Conservation (phyloP, 2,329 filamentous ascomycete species). For the Epichloe coenophiala region DNA sequence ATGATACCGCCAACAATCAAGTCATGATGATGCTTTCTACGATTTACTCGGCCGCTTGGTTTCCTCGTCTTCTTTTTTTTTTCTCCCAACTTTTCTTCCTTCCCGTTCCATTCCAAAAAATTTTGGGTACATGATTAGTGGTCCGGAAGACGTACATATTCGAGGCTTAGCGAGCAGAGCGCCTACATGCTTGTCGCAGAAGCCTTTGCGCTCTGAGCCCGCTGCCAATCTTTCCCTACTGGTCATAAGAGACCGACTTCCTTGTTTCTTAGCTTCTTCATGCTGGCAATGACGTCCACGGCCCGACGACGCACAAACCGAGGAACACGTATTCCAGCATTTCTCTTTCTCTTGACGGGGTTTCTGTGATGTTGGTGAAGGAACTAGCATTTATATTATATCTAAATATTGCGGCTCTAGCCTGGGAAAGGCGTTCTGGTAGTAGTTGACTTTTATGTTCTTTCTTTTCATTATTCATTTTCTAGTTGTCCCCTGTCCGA, state of each 20-base stretch:
- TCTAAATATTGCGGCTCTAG: constrained; percentile 8
- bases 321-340: background rate
- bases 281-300: background rate
- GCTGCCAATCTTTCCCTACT: background rate
- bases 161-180: constrained; percentile 12
- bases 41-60: background rate
- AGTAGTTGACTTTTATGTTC: background rate
- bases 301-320: background rate
- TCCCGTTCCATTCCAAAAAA: constrained; percentile 1
- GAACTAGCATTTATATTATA: background rate
- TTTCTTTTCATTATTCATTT: background rate
- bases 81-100: background rate
- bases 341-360: background rate
- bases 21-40: background rate
- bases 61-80: constrained; percentile 1
- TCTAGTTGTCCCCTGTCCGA: background rate
- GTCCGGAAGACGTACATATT: constrained; percentile 12
- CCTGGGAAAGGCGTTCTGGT: constrained; percentile 10
- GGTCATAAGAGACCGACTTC: background rate
- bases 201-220: background rate
- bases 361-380: background rate
- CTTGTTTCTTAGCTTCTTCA: background rate
- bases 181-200: constrained; percentile 3
- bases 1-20: background rate
- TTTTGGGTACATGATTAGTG: constrained; percentile 15